Base-by-base conservation (phyloP, 2,329 filamentous ascomycete species). In the Corniculantispora saksenae region DNA sequence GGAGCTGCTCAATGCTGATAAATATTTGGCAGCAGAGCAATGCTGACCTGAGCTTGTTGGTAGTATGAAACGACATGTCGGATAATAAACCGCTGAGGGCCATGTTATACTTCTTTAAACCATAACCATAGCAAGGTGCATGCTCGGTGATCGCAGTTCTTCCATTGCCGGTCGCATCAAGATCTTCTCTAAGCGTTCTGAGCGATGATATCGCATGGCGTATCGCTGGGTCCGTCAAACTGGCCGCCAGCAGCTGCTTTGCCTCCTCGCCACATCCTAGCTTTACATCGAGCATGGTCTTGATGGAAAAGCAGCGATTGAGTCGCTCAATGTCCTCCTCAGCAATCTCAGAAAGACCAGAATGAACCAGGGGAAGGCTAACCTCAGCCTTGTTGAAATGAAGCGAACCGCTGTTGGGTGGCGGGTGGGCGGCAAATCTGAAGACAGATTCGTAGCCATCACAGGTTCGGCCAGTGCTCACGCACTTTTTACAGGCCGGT, bases 21-120 rank as follows among this genome's bases (percentile, higher is more conserved):
- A 82, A 77, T 48, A 82, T 69, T 67, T 82, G 79, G 69, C 81
- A 83, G 72, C 80, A 83, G 65, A 81, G 72, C 40, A 82, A 70
- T 61, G 79, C 76, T 27, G 78, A 79, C 65, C 72, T 78, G 38
- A 80, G 67, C 6, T n/a, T 50, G 6, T 70, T 68, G 12, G 72
- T 69, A 65, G 70, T 66, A 3, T 73, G 73, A 64, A 70, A 74
- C 21, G 77, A 77, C 54, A 82, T 63, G 12, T 75, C 76, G 21
- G 75, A 78, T 2, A 77, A 78, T 5, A 82, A 75, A 48, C 76
- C 76, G 9, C 73, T 62, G 12, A 83, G 70, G 45, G 80, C 80
- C 67, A 77, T 75, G 66, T 73, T 73, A 65, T 83, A 82, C 66
- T 81, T 77, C 64, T 78, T 72, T 48, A 82, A 72, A 29, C 79